Evolutionary conservation across 2,329 filamentous ascomycete genomes (phyloP), one percentile per base, ranked within the genome.

Genomic region (Meredithiella fracta): DNA sequence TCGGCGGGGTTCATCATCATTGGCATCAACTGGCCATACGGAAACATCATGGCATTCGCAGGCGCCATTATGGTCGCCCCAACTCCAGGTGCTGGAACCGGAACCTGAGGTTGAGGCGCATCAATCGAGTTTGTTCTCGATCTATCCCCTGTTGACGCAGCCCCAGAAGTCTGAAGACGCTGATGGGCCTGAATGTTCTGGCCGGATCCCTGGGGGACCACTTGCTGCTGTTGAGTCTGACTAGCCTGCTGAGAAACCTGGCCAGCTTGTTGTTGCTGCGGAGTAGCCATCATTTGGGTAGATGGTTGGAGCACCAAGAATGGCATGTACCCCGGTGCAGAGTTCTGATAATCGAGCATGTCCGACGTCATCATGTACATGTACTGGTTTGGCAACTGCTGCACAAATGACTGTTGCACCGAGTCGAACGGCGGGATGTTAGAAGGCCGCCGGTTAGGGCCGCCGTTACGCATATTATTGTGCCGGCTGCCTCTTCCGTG

Each of bases 41-140:
- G 29, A 34, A 5, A 34, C 29, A 34, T 34, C 29, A 34, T 44
- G 40, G 2, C 20, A 22, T 2, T 22, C 38, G 14, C 25, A 22
- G 9, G 37, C n/a, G 15, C 22, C n/a, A 37, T 51, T 31, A n/a
- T 40, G 26, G 17, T 29, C 25, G 38, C 9, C 49, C 23, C 54
- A 56, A 26, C 4, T 51, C 17, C 4, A 44, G 15, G 2, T 37
- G 23, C 29, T 3, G 49, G 31, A 11, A 51, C 26, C 14, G 54
- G 31, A 34, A 42, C 20, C 2, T 80, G 63, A 1, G 79, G 77
- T n/a, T n/a, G n/a, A 1, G 78, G 76, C n/a, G 76, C 80, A 62
- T 83, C 79, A 62, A 82, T 78, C 11, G 79, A 82, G 63, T 77
- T 80, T 5, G 78, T 81, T 59, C 80, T 73, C 38, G 78, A 76